Percentiles rank a stretch among this genome's conserved stretches.
These are phyloP conservation scores for Hemerocallis citrina DNA, from an alignment of 106 monocot genomes.

Conservation along the genomic window DNA sequence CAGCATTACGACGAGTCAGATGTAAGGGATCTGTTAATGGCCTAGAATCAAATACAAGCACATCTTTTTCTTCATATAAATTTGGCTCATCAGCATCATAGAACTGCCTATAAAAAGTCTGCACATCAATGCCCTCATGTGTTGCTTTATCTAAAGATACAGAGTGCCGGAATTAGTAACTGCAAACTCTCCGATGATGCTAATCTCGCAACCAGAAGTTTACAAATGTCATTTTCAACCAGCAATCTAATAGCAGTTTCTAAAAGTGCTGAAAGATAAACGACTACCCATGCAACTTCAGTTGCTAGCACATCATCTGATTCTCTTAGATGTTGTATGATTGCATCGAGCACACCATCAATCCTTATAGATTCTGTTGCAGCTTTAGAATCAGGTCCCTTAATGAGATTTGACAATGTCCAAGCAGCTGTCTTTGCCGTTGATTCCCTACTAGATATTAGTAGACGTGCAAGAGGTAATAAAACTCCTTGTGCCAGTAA, in stretches of 20 bases:
- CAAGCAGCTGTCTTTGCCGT: slow-evolving; percentile 81
- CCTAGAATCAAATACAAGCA: slow-evolving; percentile 70
- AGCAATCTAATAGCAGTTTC: slow-evolving; percentile 50
- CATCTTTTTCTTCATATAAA: slow-evolving; percentile 29
- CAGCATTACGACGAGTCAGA: slow-evolving; percentile 23
- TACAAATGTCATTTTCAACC: slow-evolving; percentile 54
- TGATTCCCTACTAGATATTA: slow-evolving; percentile 65
- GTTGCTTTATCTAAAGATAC: neutral
- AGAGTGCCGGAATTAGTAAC: slow-evolving; percentile 82
- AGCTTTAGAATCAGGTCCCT: slow-evolving; percentile 89
- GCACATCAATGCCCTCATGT: neutral
- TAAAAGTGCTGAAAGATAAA: slow-evolving; percentile 91
- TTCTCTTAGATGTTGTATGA: slow-evolving; percentile 52
- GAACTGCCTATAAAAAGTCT: slow-evolving; percentile 1
- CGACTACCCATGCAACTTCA: slow-evolving; percentile 95
- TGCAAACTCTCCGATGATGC: slow-evolving; percentile 72
- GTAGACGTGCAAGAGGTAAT: slow-evolving; percentile 65
- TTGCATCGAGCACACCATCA: slow-evolving; percentile 64
- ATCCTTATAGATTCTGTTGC: slow-evolving; percentile 63
- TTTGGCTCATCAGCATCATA: slow-evolving; percentile 6
- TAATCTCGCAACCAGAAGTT: slow-evolving; percentile 65
- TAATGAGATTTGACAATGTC: slow-evolving; percentile 91
- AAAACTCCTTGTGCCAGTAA: slow-evolving; percentile 66
- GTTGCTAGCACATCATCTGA: slow-evolving; percentile 80
- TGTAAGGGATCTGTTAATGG: slow-evolving; percentile 76